Percentiles rank a stretch among this genome's conserved stretches.
Conservation (phyloP, 2,329 filamentous ascomycete species). For the Penicillium psychrosexuale region DNA sequence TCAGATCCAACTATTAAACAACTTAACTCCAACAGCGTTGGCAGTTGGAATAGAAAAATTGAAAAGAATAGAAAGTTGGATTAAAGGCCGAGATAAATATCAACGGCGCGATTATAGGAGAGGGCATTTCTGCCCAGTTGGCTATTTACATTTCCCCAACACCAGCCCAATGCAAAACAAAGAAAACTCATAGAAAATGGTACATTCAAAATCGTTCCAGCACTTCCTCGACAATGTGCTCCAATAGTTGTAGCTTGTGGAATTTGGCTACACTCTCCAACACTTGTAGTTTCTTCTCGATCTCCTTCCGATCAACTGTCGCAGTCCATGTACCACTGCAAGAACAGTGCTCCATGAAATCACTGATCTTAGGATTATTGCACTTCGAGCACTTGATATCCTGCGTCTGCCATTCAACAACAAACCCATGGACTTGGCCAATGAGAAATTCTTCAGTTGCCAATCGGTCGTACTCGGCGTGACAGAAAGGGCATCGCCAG, state of each 20-base stretch:
- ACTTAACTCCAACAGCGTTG: neutral
- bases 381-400: slow-evolving; percentile 83
- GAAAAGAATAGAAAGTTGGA: neutral
- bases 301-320: slow-evolving; percentile 64
- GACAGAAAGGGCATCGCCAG: slow-evolving; percentile 78
- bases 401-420: slow-evolving; percentile 81
- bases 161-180: neutral
- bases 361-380: slow-evolving; percentile 67
- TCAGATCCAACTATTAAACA: neutral
- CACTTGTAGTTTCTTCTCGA: slow-evolving; percentile 64
- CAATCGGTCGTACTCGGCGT: slow-evolving; percentile 71
- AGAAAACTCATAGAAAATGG: neutral
- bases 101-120: neutral
- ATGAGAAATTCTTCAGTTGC: slow-evolving; percentile 81
- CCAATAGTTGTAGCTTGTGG: slow-evolving; percentile 79
- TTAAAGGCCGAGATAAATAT: neutral
- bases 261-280: slow-evolving; percentile 71
- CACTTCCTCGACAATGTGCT: slow-evolving; percentile 67
- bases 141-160: neutral
- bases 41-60: neutral
- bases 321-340: slow-evolving; percentile 84
- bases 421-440: slow-evolving; percentile 67
- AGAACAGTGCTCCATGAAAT: slow-evolving; percentile 94
- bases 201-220: slow-evolving; percentile 32
- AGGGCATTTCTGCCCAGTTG: neutral